These are phyloP conservation scores for Scedosporium dehoogii DNA, from an alignment of 2,329 filamentous ascomycete species.

Conservation along the genomic window DNA sequence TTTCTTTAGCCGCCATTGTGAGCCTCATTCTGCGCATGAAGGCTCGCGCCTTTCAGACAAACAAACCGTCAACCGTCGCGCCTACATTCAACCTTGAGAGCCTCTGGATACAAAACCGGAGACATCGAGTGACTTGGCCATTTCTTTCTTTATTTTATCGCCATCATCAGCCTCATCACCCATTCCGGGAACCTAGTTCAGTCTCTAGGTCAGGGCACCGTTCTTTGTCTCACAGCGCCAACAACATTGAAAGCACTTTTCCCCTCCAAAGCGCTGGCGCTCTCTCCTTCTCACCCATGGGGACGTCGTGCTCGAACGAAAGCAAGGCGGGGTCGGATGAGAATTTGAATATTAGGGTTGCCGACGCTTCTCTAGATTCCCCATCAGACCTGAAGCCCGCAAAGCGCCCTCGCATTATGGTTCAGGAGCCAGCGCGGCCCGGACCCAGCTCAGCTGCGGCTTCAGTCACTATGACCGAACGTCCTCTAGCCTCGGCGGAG, in stretches of 20 bases:
- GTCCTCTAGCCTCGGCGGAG: background rate
- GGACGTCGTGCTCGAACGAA: background rate
- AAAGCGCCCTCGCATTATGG: background rate
- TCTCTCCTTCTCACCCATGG: background rate
- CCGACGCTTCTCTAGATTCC: background rate
- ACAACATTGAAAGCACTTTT: too few species aligned
- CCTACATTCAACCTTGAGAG: background rate
- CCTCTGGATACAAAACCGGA: background rate
- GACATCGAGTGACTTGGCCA: background rate
- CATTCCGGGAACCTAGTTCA: background rate
- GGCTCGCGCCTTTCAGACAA: background rate
- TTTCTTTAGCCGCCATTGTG: background rate
- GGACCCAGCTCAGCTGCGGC: background rate
- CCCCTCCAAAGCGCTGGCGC: background rate
- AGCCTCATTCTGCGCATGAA: background rate
- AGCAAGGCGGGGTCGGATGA: background rate
- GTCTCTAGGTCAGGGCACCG: too few species aligned
- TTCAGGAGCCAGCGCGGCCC: background rate
- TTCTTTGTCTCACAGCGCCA: too few species aligned
- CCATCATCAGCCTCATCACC: background rate
- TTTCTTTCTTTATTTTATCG: background rate
- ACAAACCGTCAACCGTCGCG: background rate
- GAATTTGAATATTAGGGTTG: background rate
- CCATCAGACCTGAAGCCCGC: background rate
- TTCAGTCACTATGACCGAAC: background rate